Percentiles rank a stretch among this genome's conserved stretches.
These are phyloP conservation scores for Blastobotrys buckinghamii DNA, from an alignment of 1,139 yeast genomes.

Conservation along the genomic window DNA sequence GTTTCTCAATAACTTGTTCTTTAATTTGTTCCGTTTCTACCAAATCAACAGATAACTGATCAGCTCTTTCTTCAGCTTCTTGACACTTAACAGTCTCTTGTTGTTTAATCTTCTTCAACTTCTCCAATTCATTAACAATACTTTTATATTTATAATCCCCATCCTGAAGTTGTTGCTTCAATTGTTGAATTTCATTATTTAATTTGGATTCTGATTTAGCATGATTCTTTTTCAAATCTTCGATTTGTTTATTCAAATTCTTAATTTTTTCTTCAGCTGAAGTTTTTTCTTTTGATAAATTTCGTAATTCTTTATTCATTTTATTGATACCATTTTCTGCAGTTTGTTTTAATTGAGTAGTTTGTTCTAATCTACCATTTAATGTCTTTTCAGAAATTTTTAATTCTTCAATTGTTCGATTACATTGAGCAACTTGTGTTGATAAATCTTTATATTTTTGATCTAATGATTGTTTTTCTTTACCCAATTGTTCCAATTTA, in stretches of 20 bases:
- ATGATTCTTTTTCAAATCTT: constrained; percentile 21
- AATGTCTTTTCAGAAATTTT: constrained; percentile 35
- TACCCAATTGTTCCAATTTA: constrained; percentile 5
- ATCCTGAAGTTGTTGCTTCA: constrained; percentile 17
- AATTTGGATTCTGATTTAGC: constrained; percentile 16
- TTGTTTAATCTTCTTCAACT: constrained; percentile 13
- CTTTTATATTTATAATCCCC: constrained; percentile 15
- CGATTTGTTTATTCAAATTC: constrained; percentile 22
- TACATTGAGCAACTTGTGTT: constrained; percentile 18
- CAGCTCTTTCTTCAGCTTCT: constrained; percentile 19
- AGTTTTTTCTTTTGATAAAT: constrained; percentile 54
- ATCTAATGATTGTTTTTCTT: constrained; percentile 14
- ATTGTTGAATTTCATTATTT: constrained; percentile 7
- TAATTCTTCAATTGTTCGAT: constrained; percentile 24
- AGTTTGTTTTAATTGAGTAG: constrained; percentile 49
- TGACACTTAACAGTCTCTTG: constrained; percentile 7
- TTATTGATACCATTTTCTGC: constrained; percentile 88
- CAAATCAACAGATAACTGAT: constrained; percentile 20
- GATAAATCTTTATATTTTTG: constrained; percentile 15
- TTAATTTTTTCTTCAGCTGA: constrained; percentile 44
- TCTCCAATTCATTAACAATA: constrained; percentile 13
- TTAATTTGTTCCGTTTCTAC: constrained; percentile 22
- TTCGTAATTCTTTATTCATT: constrained; percentile 78
- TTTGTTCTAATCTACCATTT: constrained; percentile 35
- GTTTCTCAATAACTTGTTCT: constrained; percentile 29